Conservation (phyloP, 1,284 basidiomycete genomes). For the Cutaneotrichosporon mucoides region DNA sequence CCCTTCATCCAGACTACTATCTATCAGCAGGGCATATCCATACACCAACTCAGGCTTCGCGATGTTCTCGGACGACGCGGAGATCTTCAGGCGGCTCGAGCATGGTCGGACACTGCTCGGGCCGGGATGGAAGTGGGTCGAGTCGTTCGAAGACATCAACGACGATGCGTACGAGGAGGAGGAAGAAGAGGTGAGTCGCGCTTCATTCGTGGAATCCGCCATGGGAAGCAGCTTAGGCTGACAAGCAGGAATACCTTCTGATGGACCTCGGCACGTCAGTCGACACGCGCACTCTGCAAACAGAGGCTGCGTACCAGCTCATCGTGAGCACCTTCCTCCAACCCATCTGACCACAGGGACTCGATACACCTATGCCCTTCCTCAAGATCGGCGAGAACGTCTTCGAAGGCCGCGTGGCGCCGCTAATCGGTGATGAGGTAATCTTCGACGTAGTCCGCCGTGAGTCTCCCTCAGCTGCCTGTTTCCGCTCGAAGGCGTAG, state of each 20-base stretch:
- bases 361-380: constrained; percentile 46
- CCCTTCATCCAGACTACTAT: too few species aligned
- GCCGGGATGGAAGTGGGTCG: constrained; percentile 37
- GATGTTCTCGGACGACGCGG: constrained; percentile 7
- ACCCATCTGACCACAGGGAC: constrained; percentile 33
- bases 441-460: constrained; percentile 38
- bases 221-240: too few species aligned
- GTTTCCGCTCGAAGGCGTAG: too few species aligned
- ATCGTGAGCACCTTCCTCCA: constrained; percentile 26
- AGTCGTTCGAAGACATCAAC: constrained; percentile 37
- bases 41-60: background rate
- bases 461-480: constrained; percentile 14
- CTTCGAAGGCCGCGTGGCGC: constrained; percentile 38
- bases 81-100: constrained; percentile 9
- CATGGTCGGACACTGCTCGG: constrained; percentile 28
- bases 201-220: too few species aligned
- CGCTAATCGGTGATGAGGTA: constrained; percentile 46
- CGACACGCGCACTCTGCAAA: constrained; percentile 31
- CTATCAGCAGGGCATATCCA: too few species aligned
- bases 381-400: constrained; percentile 45
- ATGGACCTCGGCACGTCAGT: constrained; percentile 40
- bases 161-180: constrained; percentile 37
- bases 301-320: constrained; percentile 40
- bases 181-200: constrained; percentile 30
- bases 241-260: constrained; percentile 34